These are phyloP conservation scores for Vigna trinervia DNA, from an alignment of 306 rosid genomes.

Conservation along the genomic window DNA sequence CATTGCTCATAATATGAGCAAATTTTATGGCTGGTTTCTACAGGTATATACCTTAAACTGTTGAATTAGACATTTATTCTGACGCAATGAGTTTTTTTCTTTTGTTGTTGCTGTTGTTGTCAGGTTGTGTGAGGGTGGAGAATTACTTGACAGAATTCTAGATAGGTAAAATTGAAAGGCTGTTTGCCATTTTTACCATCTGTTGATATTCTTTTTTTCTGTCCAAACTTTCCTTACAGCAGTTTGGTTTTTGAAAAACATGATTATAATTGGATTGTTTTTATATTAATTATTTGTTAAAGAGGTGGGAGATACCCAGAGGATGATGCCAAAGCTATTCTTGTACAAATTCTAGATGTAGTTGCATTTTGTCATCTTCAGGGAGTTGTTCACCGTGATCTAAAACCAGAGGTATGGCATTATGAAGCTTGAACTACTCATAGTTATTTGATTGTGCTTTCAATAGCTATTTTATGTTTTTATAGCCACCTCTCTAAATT, in stretches of 20 bases:
- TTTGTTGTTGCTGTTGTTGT: conserved; percentile 34
- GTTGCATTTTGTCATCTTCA: conserved; percentile 92
- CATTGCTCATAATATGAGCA: background rate
- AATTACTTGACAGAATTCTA: conserved; percentile 89
- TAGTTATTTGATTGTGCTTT: conserved; percentile 36
- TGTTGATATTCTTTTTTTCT: background rate
- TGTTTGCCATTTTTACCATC: conserved; percentile 40
- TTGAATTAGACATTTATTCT: conserved; percentile 41
- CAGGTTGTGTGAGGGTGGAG: conserved; percentile 99
- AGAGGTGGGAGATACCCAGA: conserved; percentile 98
- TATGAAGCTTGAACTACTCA: conserved; percentile 36
- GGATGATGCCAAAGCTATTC: conserved; percentile 87
- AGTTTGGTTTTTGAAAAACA: conserved; percentile 37
- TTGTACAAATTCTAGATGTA: conserved; percentile 83
- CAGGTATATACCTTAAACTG: background rate
- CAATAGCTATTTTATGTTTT: conserved; percentile 23
- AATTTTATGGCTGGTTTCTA: conserved; percentile 18
- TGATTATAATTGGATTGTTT: conserved; percentile 42
- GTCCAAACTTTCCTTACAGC: conserved; percentile 13
- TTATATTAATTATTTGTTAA: conserved; percentile 42
- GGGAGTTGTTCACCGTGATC: conserved; percentile 96
- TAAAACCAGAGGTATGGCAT: conserved; percentile 89
- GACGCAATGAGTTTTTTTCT: conserved; percentile 12
- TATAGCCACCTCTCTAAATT: conserved; percentile 15
- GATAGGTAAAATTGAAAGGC: conserved; percentile 68